Percentiles rank a stretch among this genome's conserved stretches.
Conservation (phyloP, 352 stramenopile genomes). For the Globisporangium cederbergense region DNA sequence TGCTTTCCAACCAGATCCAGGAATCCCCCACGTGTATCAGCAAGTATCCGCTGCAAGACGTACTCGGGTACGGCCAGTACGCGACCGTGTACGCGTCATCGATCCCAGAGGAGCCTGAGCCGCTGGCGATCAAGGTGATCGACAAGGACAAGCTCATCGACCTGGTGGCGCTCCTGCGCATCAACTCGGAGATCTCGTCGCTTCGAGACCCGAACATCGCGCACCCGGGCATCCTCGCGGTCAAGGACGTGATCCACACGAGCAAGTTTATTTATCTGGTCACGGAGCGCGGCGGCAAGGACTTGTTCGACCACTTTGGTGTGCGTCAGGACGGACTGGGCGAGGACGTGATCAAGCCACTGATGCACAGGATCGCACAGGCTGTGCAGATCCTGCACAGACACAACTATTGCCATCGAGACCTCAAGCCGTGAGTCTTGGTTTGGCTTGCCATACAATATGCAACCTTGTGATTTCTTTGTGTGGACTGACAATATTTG, state of each 20-base stretch:
- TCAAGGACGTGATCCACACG: constrained; percentile 81
- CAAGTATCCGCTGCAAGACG: constrained; percentile 60
- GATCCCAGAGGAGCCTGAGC: constrained; percentile 14
- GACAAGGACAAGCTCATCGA: constrained; percentile 81
- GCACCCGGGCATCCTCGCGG: constrained; percentile 61
- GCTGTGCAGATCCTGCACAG: constrained; percentile 54
- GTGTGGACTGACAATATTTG: neutral
- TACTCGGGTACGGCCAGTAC: constrained; percentile 85
- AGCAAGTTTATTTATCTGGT: constrained; percentile 78
- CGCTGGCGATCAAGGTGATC: constrained; percentile 80
- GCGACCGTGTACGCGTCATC: constrained; percentile 63
- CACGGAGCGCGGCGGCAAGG: constrained; percentile 73
- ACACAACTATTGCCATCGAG: constrained; percentile 73
- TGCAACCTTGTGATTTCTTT: neutral
- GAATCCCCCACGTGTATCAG: constrained; percentile 58
- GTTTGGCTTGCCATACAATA: neutral
- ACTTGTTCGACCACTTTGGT: constrained; percentile 85
- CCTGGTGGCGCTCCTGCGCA: constrained; percentile 63
- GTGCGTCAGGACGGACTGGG: constrained; percentile 36
- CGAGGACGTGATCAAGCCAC: constrained; percentile 37
- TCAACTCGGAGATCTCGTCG: constrained; percentile 81
- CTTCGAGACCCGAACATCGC: constrained; percentile 50
- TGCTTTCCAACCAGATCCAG: constrained; percentile 31
- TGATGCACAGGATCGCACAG: constrained; percentile 46
- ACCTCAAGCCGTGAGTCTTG: constrained; percentile 61